phyloP scores from a whole-genome alignment of 306 rosid species.

The Quercus ilex region DNA sequence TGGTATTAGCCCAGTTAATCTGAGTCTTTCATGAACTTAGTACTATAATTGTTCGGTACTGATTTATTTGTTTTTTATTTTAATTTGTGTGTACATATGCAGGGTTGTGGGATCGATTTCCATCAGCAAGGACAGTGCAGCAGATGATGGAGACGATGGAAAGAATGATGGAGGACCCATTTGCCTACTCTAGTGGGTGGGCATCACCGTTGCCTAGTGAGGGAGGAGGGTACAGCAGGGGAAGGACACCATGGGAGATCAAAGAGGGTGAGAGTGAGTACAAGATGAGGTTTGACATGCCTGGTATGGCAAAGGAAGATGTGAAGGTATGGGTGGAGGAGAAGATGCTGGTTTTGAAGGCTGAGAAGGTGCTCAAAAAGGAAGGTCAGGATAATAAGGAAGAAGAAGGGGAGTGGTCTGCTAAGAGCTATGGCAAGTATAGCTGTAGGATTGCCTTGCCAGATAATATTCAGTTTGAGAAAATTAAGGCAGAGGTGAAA shows the following conservation, averaged over 20 bases:
- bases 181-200: conserved; percentile 43
- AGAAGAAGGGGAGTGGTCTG: conserved; percentile 52
- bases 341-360: conserved; percentile 74
- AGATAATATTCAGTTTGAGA: conserved; percentile 64
- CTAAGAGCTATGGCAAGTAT: conserved; percentile 73
- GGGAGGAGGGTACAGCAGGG: conserved; percentile 44
- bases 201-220: conserved; percentile 35
- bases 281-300: conserved; percentile 92
- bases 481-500: conserved; percentile 72
- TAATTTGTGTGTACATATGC: background rate
- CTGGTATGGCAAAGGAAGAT: conserved; percentile 78
- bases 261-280: conserved; percentile 63
- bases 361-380: conserved; percentile 45
- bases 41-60: background rate
- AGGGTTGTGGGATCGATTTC: conserved; percentile 84
- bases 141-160: conserved; percentile 94
- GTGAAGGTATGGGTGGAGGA: conserved; percentile 89
- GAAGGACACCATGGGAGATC: conserved; percentile 89
- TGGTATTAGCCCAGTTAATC: too few relatives aligned
- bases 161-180: conserved; percentile 73
- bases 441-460: conserved; percentile 70
- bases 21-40: too few relatives aligned
- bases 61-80: background rate
- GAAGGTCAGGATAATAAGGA: background rate
- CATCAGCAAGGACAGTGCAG: conserved; percentile 69